Evolutionary conservation across 345 rosid genomes (phyloP).

Genomic region (Psidium friedrichsthalianum): DNA sequence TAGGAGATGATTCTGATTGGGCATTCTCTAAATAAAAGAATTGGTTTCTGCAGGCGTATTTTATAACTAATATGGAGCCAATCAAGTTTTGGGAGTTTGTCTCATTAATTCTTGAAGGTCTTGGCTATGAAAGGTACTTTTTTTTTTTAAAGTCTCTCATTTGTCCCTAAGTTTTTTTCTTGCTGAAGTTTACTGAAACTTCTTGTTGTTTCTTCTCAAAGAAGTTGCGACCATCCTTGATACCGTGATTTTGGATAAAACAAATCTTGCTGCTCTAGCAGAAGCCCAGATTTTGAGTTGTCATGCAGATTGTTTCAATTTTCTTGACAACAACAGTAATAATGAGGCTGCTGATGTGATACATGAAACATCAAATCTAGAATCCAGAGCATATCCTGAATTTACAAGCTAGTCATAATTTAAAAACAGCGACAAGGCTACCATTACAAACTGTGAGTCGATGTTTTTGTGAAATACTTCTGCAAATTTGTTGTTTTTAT

Average conservation of each 20-base stretch:
- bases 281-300: neutral
- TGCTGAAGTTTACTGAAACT: neutral
- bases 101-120: constrained; percentile 63
- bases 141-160: neutral
- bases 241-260: neutral
- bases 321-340: neutral
- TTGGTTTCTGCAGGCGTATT: constrained; percentile 62
- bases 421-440: neutral
- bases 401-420: neutral
- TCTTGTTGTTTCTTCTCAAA: neutral
- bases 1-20: neutral
- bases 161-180: neutral
- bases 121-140: constrained; percentile 79
- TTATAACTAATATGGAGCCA: constrained; percentile 85
- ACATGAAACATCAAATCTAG: neutral
- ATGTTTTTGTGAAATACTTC: neutral
- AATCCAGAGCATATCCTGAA: neutral
- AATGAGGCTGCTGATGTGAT: neutral
- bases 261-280: neutral
- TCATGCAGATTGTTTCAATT: neutral
- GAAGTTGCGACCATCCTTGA: neutral
- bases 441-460: neutral
- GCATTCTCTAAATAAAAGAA: neutral
- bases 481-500: neutral
- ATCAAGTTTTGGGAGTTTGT: constrained; percentile 90